Evolutionary conservation across 768 basidiomycete genomes (phyloP), one percentile per base, ranked within the genome.

Genomic region (Pulveroboletus sp.): DNA sequence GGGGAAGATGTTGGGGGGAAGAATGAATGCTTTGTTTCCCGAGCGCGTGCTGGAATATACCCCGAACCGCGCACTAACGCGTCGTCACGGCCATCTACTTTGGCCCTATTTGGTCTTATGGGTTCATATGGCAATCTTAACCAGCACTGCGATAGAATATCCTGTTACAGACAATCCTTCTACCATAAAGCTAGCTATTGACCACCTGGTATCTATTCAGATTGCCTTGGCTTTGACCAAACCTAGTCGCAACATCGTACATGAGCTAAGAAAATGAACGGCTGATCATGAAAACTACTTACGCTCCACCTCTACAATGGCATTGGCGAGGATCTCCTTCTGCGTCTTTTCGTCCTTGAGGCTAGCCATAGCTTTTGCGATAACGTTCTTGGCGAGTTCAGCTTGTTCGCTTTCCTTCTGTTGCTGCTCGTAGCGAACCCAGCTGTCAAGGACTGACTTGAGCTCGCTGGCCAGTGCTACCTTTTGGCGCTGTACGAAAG

Each of bases 381-480:
- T 89, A 67, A 99, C 87, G 45, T 76, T 73, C 79, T 86, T 84
- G 56, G 93, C 86, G 50, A 99, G 83, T 44, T 91, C 89, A 30
- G 83, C 79, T 80, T 99, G 96, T 75, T 99, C 93, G 64, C 81
- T 87, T 77, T 99, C 94, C 78, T 96, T 93, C 66, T 83, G 78
- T 68, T 94, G 91, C 67, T 96, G 94, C 77, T 98, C 95, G 72
- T 85, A 93, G 67, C 96, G 89, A 50, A 93, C 95, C 94, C 94
- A 96, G 69, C 89, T 90, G 77, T 98, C 96, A 49, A 99, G 82
- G 36, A 98, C 94, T 28, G 85, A 62, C 75, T 97, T 98, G 65
- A 97, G 75, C 74, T 99, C 96, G 39, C 87, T 56, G 28, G 93
- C 83, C 64, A 98, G 74, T 38, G 81, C 83, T 51, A 86, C 83